Evolutionary conservation across 257 asterid species (phyloP).

Genomic region (Coffea eugenioides): DNA sequence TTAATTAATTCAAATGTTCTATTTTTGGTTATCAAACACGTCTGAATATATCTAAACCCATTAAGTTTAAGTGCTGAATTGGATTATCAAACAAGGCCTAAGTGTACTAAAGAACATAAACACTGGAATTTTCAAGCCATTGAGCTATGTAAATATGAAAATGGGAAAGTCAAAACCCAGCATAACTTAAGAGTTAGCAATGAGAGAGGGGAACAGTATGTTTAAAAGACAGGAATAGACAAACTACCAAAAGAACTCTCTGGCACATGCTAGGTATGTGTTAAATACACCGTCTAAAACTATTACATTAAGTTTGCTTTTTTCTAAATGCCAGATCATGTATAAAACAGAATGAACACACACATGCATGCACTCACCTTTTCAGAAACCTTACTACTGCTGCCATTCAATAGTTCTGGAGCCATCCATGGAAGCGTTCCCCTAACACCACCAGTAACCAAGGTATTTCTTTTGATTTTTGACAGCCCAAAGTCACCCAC

Average conservation of each 20-base stretch:
- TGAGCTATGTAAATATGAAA: not conserved
- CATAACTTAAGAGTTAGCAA: not conserved
- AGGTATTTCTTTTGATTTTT: slow-evolving; percentile 84
- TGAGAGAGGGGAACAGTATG: not conserved
- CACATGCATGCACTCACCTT: slow-evolving; percentile 32
- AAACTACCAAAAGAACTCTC: not conserved
- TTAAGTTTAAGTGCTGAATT: no score
- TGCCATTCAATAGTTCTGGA: slow-evolving; percentile 86
- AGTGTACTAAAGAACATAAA: not conserved
- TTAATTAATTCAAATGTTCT: no score
- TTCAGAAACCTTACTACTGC: slow-evolving; percentile 94
- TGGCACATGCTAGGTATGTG: not conserved
- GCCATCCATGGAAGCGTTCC: slow-evolving; percentile 99
- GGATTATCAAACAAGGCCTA: no score
- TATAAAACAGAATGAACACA: not conserved
- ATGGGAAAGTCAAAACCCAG: not conserved
- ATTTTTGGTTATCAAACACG: no score
- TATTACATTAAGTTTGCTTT: not conserved
- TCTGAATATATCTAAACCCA: no score
- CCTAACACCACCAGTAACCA: slow-evolving; percentile 93
- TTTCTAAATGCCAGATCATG: not conserved
- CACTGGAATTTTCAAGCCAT: not conserved
- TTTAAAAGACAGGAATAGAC: not conserved
- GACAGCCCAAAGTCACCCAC: slow-evolving; percentile 96
- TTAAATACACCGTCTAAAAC: not conserved